phyloP scores from a whole-genome alignment of 2,329 filamentous ascomycete genomes.

The Diaporthe sp. region DNA sequence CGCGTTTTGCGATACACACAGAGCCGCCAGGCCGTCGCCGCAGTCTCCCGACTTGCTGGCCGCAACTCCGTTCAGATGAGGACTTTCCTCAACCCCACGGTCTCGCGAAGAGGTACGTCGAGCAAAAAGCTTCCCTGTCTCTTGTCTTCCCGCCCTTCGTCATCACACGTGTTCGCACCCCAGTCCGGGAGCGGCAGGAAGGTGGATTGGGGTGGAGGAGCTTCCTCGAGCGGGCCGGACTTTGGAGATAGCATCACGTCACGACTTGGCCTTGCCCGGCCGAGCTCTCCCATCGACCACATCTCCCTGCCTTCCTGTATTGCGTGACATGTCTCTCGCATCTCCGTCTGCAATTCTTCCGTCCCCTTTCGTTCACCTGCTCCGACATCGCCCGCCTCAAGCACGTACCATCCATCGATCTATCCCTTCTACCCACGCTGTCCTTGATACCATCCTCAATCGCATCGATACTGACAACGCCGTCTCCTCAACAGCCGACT shows the following conservation, averaged over 20 bases:
- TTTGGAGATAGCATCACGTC: conserved; percentile 34
- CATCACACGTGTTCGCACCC: conserved; percentile 26
- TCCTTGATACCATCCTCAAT: not conserved
- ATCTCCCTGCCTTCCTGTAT: not conserved
- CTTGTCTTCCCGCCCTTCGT: not conserved
- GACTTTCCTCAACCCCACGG: conserved; percentile 71
- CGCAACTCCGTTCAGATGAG: conserved; percentile 63
- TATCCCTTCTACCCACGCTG: not conserved
- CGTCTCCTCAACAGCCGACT: conserved; percentile 76
- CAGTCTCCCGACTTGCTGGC: conserved; percentile 63
- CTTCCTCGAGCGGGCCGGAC: conserved; percentile 9
- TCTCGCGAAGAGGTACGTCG: conserved; percentile 72
- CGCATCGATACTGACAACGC: conserved; percentile 43
- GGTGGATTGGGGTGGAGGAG: conserved; percentile 11
- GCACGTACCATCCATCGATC: not conserved
- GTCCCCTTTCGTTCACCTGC: not conserved
- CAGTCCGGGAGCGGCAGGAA: conserved; percentile 16
- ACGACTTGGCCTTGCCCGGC: conserved; percentile 29
- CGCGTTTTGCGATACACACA: conserved; percentile 42
- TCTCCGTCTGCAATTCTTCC: not conserved
- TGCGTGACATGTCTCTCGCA: not conserved
- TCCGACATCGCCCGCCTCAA: not conserved
- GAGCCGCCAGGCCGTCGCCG: conserved; percentile 64
- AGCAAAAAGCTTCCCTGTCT: not conserved
- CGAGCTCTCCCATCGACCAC: conserved; percentile 7